phyloP scores from a whole-genome alignment of 2,329 filamentous ascomycete species.

The Anthostomella pinea region DNA sequence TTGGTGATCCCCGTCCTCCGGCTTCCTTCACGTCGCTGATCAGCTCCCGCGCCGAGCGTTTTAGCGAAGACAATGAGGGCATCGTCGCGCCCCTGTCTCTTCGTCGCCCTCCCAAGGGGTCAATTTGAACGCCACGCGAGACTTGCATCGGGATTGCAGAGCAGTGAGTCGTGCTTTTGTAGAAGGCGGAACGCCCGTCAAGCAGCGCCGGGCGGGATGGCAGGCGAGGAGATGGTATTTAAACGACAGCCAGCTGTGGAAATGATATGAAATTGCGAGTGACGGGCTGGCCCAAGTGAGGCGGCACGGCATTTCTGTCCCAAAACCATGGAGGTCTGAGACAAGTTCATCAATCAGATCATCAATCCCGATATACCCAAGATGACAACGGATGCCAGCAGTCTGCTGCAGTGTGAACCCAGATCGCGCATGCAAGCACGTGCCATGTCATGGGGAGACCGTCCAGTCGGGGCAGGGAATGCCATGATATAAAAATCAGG shows the following conservation, averaged over 20 bases:
- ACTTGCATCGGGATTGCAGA: constrained; percentile 17
- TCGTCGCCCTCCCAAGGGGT: constrained; percentile 13
- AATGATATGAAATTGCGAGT: too few species aligned
- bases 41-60: constrained; percentile 23
- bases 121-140: constrained; percentile 14
- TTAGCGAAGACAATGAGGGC: constrained; percentile 24
- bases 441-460: constrained; percentile 8
- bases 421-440: constrained; percentile 19
- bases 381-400: constrained; percentile 14
- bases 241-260: too few species aligned
- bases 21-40: constrained; percentile 21
- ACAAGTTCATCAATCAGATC: constrained; percentile 16
- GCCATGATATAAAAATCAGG: constrained; percentile 15
- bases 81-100: constrained; percentile 16
- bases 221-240: too few species aligned
- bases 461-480: constrained; percentile 12
- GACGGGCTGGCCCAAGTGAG: background rate
- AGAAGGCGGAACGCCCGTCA: too few species aligned
- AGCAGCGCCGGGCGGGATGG: too few species aligned
- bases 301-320: constrained; percentile 1
- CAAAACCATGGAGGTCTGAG: constrained; percentile 12
- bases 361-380: constrained; percentile 11
- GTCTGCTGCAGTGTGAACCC: constrained; percentile 13
- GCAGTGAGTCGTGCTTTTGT: constrained; percentile 10
- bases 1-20: constrained; percentile 11